phyloP scores from a whole-genome alignment of 768 basidiomycete genomes.

The Boletus edulis region DNA sequence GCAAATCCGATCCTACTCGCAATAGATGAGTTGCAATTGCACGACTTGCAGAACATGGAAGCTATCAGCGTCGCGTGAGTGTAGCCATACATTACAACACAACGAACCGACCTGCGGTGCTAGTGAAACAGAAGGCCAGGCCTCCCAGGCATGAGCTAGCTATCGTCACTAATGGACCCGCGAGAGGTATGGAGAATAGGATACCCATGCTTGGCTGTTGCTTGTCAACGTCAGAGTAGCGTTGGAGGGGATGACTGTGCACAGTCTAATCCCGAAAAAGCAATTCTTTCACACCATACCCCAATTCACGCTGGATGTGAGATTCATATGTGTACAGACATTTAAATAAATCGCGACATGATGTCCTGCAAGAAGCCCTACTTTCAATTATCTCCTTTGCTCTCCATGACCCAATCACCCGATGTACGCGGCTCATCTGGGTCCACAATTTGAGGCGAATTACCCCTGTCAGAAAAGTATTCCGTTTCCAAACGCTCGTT shows the following conservation, averaged over 20 bases:
- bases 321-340: not conserved
- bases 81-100: not conserved
- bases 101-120: conserved; percentile 66
- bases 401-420: not conserved
- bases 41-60: conserved; percentile 96
- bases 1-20: conserved; percentile 96
- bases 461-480: not conserved
- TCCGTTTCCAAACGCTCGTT: not conserved
- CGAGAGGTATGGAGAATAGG: conserved; percentile 68
- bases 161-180: conserved; percentile 65
- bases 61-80: conserved; percentile 42
- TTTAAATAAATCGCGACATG: not conserved
- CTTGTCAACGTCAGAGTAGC: not conserved
- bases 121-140: conserved; percentile 82
- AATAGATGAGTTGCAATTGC: conserved; percentile 98
- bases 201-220: conserved; percentile 58
- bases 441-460: not conserved
- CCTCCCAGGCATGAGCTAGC: conserved; percentile 83
- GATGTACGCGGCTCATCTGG: not conserved
- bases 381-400: not conserved
- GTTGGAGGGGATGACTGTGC: not conserved
- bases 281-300: no score
- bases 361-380: not conserved
- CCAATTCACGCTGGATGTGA: no score
- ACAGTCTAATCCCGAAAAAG: conserved; percentile 1